phyloP scores from a whole-genome alignment of 371 early-diverging fungal species.

The Mucor velutinosus region DNA sequence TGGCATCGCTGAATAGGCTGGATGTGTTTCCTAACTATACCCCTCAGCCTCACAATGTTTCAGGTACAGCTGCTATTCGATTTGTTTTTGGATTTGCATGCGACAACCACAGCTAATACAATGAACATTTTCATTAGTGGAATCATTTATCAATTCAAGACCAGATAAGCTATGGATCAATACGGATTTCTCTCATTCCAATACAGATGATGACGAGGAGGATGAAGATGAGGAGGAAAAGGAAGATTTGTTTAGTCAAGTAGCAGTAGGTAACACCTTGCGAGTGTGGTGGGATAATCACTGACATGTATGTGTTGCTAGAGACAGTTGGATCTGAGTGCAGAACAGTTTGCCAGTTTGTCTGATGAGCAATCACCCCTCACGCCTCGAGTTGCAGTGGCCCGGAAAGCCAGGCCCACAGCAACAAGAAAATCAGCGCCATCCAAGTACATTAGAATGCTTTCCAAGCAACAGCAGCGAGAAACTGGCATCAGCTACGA shows the following conservation, averaged over 20 bases:
- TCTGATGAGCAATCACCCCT: slow-evolving; percentile 12
- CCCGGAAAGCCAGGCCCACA: neutral
- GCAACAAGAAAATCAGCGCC: slow-evolving; percentile 11
- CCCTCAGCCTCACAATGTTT: slow-evolving; percentile 11
- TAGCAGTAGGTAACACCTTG: slow-evolving; percentile 15
- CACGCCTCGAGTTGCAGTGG: neutral
- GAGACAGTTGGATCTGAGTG: slow-evolving; percentile 29
- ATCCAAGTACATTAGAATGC: slow-evolving; percentile 24
- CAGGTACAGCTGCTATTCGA: slow-evolving; percentile 1
- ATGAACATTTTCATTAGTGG: neutral
- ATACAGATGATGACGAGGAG: neutral
- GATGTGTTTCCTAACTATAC: slow-evolving; percentile 15
- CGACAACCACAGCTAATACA: neutral
- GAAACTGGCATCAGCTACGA: slow-evolving; percentile 24
- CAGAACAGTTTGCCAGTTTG: slow-evolving; percentile 20
- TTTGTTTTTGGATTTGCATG: neutral
- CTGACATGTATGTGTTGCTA: neutral
- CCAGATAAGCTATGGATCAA: slow-evolving; percentile 15
- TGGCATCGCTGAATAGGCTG: slow-evolving; percentile 6
- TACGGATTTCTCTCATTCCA: slow-evolving; percentile 3
- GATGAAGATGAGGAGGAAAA: neutral
- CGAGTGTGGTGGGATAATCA: too few relatives aligned
- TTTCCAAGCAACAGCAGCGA: slow-evolving; percentile 18
- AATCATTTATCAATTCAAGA: neutral
- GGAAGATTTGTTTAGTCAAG: slow-evolving; percentile 27